phyloP scores from a whole-genome alignment of 2,329 filamentous ascomycete genomes.

The Stagonosporopsis rhizophila region DNA sequence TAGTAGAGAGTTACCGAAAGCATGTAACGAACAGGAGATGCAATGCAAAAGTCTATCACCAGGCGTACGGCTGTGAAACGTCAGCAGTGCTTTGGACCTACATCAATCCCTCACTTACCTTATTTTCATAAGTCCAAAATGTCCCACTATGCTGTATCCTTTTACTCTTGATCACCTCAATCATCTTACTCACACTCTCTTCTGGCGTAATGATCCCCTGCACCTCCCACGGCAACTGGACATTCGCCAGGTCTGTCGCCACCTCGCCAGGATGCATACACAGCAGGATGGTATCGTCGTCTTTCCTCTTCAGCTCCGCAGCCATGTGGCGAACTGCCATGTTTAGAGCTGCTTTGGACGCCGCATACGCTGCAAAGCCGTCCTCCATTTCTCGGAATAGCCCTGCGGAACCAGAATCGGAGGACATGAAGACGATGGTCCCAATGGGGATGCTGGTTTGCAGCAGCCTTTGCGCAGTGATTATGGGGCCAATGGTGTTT shows the following conservation, averaged over 20 bases:
- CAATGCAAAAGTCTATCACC: constrained; percentile 27
- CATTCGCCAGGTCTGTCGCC: constrained; percentile 63
- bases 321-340: constrained; percentile 64
- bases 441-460: constrained; percentile 55
- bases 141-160: constrained; percentile 59
- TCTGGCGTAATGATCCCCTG: constrained; percentile 60
- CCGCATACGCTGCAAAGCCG: constrained; percentile 65
- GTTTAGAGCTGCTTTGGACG: constrained; percentile 65
- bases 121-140: constrained; percentile 64
- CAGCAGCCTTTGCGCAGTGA: constrained; percentile 62
- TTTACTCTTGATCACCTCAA: constrained; percentile 60
- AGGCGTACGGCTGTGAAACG: constrained; percentile 36
- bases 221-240: constrained; percentile 60
- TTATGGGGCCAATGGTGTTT: constrained; percentile 66
- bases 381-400: constrained; percentile 63
- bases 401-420: constrained; percentile 61
- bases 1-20: constrained; percentile 7
- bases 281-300: constrained; percentile 58
- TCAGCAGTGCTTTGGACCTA: constrained; percentile 10
- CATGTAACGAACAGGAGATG: constrained; percentile 5
- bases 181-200: constrained; percentile 59
- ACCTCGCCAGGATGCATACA: constrained; percentile 67
- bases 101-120: constrained; percentile 45
- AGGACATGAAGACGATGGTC: constrained; percentile 64
- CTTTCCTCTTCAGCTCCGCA: constrained; percentile 60